Percentiles rank a stretch among this genome's conserved stretches.
These are phyloP conservation scores for Fusarium sulawesiense DNA, from an alignment of 2,329 filamentous ascomycete genomes.

Conservation along the genomic window DNA sequence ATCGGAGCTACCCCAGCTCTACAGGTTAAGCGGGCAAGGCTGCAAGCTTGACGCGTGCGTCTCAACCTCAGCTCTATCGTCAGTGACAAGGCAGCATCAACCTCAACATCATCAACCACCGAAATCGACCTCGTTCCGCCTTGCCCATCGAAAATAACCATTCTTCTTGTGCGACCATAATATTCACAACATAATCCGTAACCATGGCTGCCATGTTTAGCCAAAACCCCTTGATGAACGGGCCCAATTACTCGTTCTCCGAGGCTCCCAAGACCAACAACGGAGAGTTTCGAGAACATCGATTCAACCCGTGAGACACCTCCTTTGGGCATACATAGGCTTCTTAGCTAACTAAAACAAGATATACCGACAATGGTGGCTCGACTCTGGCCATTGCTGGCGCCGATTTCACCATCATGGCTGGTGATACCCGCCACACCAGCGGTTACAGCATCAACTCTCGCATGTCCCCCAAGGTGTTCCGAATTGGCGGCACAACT, in stretches of 20 bases:
- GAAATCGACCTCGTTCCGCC: conserved; percentile 14
- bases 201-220: conserved; percentile 75
- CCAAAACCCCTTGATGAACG: conserved; percentile 76
- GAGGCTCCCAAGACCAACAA: conserved; percentile 66
- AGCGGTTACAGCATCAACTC: conserved; percentile 99
- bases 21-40: conserved; percentile 57
- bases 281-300: conserved; percentile 75
- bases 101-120: conserved; percentile 27
- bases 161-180: background rate
- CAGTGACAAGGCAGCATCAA: conserved; percentile 39
- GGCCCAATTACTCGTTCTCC: conserved; percentile 75
- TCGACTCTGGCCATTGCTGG: conserved; percentile 96
- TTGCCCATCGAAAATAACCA: conserved; percentile 14
- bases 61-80: conserved; percentile 46
- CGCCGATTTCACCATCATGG: conserved; percentile 93
- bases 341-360: conserved; percentile 51
- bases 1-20: conserved; percentile 52
- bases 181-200: conserved; percentile 28
- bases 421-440: conserved; percentile 95
- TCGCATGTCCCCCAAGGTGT: conserved; percentile 93
- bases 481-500: conserved; percentile 93
- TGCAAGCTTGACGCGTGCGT: conserved; percentile 61
- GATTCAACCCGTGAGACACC: conserved; percentile 85
- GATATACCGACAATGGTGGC: conserved; percentile 98
- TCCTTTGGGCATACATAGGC: background rate